Conservation (phyloP, 83 land plant genomes). For the Isoetes engelmannii region DNA sequence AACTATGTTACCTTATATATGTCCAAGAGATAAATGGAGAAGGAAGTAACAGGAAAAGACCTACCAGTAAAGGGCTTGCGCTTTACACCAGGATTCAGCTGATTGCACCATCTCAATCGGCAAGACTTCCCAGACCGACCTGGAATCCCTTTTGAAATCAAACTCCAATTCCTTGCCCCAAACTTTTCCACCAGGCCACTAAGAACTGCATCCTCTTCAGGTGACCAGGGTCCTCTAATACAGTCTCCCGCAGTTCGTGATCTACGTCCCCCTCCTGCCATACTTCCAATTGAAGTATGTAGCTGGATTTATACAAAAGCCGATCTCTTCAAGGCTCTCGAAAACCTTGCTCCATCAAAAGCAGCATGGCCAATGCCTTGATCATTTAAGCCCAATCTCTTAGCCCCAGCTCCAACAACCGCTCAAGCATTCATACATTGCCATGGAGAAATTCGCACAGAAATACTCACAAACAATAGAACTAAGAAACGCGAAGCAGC, state of each 20-base stretch:
- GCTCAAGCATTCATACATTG: background rate
- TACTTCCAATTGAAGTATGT: background rate
- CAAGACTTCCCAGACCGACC: constrained; percentile 1
- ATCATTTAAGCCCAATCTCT: background rate
- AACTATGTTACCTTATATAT: too few species aligned
- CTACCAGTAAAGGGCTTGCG: background rate
- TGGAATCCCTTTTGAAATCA: background rate
- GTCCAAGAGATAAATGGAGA: background rate
- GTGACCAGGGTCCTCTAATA: constrained; percentile 1
- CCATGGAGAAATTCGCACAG: too few species aligned
- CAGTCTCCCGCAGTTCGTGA: background rate
- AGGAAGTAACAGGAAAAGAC: background rate
- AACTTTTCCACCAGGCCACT: background rate
- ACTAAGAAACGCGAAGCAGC: too few species aligned
- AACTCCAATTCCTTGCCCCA: constrained; percentile 2
- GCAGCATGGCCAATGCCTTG: background rate
- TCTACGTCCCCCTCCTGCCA: background rate
- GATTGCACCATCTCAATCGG: constrained; percentile 1
- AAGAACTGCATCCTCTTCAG: background rate
- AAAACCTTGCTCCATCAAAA: background rate
- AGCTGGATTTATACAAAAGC: background rate
- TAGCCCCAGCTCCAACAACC: background rate
- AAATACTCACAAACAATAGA: too few species aligned
- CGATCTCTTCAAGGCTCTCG: background rate
- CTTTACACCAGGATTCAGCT: background rate